phyloP scores from a whole-genome alignment of 1,284 basidiomycete species.

The Tetrapyrgos nigripes region DNA sequence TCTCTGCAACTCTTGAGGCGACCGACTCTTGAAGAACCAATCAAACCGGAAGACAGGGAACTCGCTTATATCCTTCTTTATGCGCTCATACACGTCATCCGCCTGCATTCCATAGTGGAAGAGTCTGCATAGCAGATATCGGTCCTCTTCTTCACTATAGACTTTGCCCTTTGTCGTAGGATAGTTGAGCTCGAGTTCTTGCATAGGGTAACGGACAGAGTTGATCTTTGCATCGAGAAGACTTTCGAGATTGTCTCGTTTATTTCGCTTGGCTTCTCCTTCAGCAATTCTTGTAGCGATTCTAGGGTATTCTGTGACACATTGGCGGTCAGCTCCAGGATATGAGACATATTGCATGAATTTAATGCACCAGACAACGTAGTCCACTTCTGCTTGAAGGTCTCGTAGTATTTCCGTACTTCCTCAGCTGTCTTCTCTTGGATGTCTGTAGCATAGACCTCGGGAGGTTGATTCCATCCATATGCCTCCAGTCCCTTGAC shows the following conservation, averaged over 20 bases:
- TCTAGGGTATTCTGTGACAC: conserved; percentile 73
- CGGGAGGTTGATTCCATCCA: conserved; percentile 83
- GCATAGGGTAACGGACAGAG: conserved; percentile 88
- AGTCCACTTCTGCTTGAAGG: conserved; percentile 92
- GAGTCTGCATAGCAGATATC: conserved; percentile 92
- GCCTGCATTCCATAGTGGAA: conserved; percentile 92
- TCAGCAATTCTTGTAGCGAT: conserved; percentile 83
- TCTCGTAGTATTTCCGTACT: conserved; percentile 81
- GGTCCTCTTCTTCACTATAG: conserved; percentile 96
- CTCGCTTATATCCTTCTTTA: conserved; percentile 96
- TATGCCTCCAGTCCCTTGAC: conserved; percentile 84
- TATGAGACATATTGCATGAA: not conserved
- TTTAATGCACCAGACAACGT: conserved; percentile 74
- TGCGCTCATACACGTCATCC: conserved; percentile 94
- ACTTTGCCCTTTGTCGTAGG: conserved; percentile 96
- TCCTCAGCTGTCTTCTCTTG: conserved; percentile 87
- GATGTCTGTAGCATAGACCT: conserved; percentile 85
- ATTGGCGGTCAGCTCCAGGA: not conserved
- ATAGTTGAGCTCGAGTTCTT: conserved; percentile 93
- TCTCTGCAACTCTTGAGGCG: conserved; percentile 89
- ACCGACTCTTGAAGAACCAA: conserved; percentile 98
- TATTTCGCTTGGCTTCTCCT: conserved; percentile 87
- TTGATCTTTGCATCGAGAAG: conserved; percentile 83
- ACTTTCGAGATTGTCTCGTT: conserved; percentile 84
- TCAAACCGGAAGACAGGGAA: conserved; percentile 98